Evolutionary conservation across 2,329 filamentous ascomycete genomes (phyloP).

Genomic region (Cytospora piceae): DNA sequence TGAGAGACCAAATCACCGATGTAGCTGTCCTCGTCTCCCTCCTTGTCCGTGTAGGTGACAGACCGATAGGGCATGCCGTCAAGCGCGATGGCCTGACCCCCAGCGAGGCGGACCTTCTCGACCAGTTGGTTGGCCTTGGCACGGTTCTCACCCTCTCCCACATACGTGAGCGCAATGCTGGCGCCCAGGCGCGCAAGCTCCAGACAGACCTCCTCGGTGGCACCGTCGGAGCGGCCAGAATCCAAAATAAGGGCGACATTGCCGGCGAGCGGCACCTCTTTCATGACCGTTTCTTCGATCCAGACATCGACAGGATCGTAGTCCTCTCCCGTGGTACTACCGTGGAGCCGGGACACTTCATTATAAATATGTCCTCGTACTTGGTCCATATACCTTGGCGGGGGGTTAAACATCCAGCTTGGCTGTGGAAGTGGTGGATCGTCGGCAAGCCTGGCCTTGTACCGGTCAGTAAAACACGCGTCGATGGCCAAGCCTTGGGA

Average conservation of each 20-base stretch:
- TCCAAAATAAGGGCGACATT: background rate
- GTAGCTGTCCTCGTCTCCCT: background rate
- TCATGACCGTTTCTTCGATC: background rate
- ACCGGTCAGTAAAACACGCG: background rate
- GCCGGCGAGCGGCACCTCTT: background rate
- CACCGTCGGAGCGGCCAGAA: background rate
- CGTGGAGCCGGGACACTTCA: too few relatives aligned
- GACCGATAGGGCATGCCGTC: conserved; percentile 11
- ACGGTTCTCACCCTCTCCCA: background rate
- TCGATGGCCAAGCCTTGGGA: background rate
- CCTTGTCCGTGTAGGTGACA: background rate
- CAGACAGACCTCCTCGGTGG: conserved; percentile 8
- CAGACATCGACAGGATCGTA: background rate
- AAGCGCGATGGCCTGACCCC: background rate
- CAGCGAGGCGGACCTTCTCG: background rate
- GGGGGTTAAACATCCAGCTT: too few relatives aligned
- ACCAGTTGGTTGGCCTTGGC: background rate
- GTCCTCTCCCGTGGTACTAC: too few relatives aligned
- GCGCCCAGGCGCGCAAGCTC: conserved; percentile 7
- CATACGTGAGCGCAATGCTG: conserved; percentile 3
- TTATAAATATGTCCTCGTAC: too few relatives aligned
- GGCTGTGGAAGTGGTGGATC: background rate
- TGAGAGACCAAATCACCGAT: background rate
- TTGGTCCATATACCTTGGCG: too few relatives aligned
- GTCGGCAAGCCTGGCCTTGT: background rate